Evolutionary conservation across 495 filamentous ascomycete genomes (phyloP), one percentile per base, ranked within the genome.

Genomic region (Darksidea phi): DNA sequence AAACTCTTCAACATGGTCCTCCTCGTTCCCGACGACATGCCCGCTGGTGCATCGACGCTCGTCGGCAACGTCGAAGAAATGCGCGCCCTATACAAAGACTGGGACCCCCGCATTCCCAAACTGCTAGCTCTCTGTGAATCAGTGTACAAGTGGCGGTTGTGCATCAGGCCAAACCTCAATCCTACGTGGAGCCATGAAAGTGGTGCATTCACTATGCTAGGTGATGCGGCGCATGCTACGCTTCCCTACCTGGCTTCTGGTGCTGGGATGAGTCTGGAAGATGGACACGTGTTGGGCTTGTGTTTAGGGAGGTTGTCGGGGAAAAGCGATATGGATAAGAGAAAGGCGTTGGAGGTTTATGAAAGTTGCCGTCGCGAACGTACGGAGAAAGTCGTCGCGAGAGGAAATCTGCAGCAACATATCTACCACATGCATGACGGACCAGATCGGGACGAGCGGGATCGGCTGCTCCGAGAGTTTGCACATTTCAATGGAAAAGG

Each of bases 1-100:
- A 66, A 80, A 38, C 74, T 87, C 69, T 85, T 84, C 64, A 90
- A 90, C 64, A 82, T 90, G 62, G 87, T 89, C 0, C 71, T 90
- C 2, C 67, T 89, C 13, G 83, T 86, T 24, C 88, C 88, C 2
- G 88, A 91, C 66, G 82, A 86, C 62, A 74, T 90, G 59, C 86
- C 85, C 0, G 73, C 74, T 1, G 79, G 79, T 20, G 74, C 84
- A 3, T 79, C 77, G 13, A 84, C 76, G 4, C 70, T 81, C 37
- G 73, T 76, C 47, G 86, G 85, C 6, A 82, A 81, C 32, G 76
- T 87, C 32, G 80, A 84, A 36, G 86, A 89, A 71, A 89, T 91
- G 87, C 72, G 78, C 59, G 76, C 77, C 3, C 69, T 87, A 6
- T 88, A 82, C 58, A 74, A 74, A 48, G 79, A 71, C 43, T 88